Evolutionary conservation across 2,329 filamentous ascomycete species (phyloP).

Genomic region (Chrysosporium queenslandicum): DNA sequence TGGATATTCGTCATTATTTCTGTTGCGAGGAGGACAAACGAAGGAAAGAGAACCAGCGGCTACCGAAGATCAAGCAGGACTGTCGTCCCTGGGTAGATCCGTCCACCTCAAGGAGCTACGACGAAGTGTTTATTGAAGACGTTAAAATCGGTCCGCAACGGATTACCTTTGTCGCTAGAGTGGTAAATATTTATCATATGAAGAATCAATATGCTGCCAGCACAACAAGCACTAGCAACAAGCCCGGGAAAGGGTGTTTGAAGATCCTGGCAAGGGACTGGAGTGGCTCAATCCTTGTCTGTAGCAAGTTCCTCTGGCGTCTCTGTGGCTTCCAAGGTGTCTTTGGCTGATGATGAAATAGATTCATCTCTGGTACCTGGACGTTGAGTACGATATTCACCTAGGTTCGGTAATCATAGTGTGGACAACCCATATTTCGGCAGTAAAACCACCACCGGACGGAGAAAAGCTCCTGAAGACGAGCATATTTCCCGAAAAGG

Average conservation of each 20-base stretch:
- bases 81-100: neutral
- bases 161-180: conserved; percentile 20
- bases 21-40: neutral
- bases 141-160: conserved; percentile 19
- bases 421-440: conserved; percentile 43
- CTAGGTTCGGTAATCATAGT: conserved; percentile 37
- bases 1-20: neutral
- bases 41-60: neutral
- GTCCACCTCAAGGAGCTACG: conserved; percentile 11
- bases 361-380: conserved; percentile 24
- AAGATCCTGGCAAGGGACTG: conserved; percentile 23
- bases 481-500: conserved; percentile 45
- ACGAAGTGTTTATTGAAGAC: conserved; percentile 18
- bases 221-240: neutral
- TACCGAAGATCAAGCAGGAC: neutral
- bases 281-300: conserved; percentile 20
- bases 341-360: conserved; percentile 7
- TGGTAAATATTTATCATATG: conserved; percentile 23
- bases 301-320: neutral
- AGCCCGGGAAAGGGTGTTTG: conserved; percentile 20
- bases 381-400: conserved; percentile 19
- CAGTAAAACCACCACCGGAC: conserved; percentile 6
- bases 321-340: neutral
- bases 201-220: conserved; percentile 12
- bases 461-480: conserved; percentile 30